Conservation (phyloP, 768 basidiomycete genomes). For the Tricholoma sp. region DNA sequence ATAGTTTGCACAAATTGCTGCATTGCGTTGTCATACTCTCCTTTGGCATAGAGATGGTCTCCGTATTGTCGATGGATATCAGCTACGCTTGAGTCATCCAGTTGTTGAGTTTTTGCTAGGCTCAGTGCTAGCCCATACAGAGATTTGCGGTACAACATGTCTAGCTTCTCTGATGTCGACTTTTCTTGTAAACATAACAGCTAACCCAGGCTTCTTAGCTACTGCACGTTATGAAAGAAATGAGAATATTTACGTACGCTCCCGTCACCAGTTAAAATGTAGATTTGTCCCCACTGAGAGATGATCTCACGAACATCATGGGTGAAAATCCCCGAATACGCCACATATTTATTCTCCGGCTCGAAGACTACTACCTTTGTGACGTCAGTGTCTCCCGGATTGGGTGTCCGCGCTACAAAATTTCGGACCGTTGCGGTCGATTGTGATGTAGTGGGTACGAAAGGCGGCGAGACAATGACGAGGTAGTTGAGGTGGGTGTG, state of each 20-base stretch:
- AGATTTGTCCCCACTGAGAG: conserved; percentile 77
- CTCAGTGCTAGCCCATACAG: conserved; percentile 78
- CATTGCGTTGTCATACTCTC: conserved; percentile 93
- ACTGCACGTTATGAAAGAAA: not conserved
- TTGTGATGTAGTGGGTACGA: conserved; percentile 59
- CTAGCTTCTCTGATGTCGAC: conserved; percentile 78
- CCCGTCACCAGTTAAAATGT: conserved; percentile 74
- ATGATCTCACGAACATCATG: conserved; percentile 83
- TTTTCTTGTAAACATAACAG: conserved; percentile 70
- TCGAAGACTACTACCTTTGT: conserved; percentile 86
- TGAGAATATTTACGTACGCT: conserved; percentile 41
- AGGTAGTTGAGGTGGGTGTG: conserved; percentile 79
- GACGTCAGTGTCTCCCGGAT: conserved; percentile 50
- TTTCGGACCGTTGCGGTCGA: conserved; percentile 74
- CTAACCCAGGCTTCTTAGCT: conserved; percentile 25
- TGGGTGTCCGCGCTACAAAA: conserved; percentile 49
- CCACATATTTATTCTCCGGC: conserved; percentile 85
- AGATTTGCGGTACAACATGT: conserved; percentile 76
- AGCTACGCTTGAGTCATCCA: conserved; percentile 71
- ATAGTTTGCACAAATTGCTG: conserved; percentile 88
- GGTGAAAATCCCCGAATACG: conserved; percentile 75
- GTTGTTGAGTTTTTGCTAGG: conserved; percentile 73
- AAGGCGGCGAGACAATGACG: conserved; percentile 85
- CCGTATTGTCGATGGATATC: conserved; percentile 91
- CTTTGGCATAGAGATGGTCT: conserved; percentile 85